Evolutionary conservation across 176 grass and related monocot genomes (phyloP), one percentile per base, ranked within the genome.

Genomic region (Musa schizocarpa): DNA sequence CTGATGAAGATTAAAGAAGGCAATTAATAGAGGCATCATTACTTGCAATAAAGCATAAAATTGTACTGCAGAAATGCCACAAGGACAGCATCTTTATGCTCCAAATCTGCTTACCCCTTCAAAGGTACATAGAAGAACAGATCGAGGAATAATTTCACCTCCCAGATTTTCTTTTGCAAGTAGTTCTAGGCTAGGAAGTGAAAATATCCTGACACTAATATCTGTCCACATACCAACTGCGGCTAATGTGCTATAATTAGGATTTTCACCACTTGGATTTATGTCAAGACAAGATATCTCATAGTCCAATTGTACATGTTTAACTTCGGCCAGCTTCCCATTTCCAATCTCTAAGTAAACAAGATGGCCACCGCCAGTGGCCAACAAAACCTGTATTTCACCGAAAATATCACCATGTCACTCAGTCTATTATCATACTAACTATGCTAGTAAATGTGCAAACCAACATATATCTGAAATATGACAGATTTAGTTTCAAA

Each of bases 171-270:
- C 90, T 80, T 93, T 91, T 82, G 71, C 88, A 51, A 89, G 74
- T 74, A 89, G 80, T 77, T 93, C 90, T 65, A 98, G 88, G 52
- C 78, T 83, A 77, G 95, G 95, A 69, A 99, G 95, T 74, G 90
- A 94, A 87, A 94, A 89, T 84, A 94, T 82, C 81, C 90, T 99
- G 48, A 99, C 90, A 67, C 90, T 99, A 84, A 99, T 94, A 82
- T 99, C 95, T 34, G 95, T 99, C 95, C 95, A 99, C 95, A 99
- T 89, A 66, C 95, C 95, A 49, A 99, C 88, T 27, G 86, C 95
- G 78, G 95, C 95, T 68, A 99, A 58, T 74, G 95, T 87, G 69
- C 90, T 97, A 81, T 81, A 84, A 22, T 87, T 73, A 62, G 81
- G 50, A 78, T 88, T 90, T 11, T 83, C 83, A 63, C 88, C 85